These are phyloP conservation scores for Symbiodinium natans DNA, from an alignment of 73 alveolate genomes.

Conservation along the genomic window DNA sequence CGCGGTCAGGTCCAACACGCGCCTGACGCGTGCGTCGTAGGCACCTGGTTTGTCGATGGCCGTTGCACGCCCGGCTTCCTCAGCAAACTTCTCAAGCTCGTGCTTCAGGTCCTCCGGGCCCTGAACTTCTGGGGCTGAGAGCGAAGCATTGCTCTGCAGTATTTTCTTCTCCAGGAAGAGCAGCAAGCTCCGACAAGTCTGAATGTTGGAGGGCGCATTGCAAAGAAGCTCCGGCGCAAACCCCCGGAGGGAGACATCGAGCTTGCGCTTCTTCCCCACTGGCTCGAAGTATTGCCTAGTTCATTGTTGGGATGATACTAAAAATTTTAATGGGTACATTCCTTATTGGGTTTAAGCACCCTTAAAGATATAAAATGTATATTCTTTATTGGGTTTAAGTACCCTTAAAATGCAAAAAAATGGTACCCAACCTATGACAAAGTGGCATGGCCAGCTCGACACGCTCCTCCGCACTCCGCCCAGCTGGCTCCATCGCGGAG, in stretches of 20 bases:
- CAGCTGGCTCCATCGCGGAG: neutral
- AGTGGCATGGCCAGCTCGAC: neutral
- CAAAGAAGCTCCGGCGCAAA: neutral
- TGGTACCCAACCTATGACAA: neutral
- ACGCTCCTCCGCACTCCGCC: neutral
- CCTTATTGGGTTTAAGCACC: neutral
- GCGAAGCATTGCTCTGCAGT: no score
- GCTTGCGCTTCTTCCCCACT: constrained; percentile 1
- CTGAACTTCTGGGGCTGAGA: neutral
- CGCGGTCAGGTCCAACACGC: neutral
- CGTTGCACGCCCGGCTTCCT: neutral
- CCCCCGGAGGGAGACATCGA: neutral
- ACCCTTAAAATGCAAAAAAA: no score
- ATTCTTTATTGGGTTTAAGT: no score
- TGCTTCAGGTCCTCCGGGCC: neutral
- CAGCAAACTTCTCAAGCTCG: neutral
- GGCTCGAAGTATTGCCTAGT: neutral
- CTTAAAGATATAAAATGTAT: no score
- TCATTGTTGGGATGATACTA: no score
- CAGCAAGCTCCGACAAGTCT: neutral
- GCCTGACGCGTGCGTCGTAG: neutral
- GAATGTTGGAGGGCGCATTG: neutral
- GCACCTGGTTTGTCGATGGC: neutral
- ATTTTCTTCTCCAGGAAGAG: constrained; percentile 9
- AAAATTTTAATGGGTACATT: neutral